Evolutionary conservation across 2,329 filamentous ascomycete species (phyloP).

Genomic region (Pseudogymnoascus sp.): DNA sequence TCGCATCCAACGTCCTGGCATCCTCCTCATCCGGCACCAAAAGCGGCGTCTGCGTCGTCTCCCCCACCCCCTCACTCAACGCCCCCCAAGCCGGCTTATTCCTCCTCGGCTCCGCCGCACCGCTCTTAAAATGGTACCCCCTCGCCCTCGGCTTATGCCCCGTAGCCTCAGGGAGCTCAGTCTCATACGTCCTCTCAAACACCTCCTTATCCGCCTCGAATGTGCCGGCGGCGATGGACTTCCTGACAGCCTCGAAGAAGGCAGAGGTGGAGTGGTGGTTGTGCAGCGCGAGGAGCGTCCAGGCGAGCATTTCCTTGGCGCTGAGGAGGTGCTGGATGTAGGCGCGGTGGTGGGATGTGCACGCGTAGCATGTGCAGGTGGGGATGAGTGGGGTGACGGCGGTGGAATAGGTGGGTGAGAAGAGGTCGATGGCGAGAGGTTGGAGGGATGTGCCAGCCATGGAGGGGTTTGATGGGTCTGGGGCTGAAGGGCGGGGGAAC

Average conservation of each 20-base stretch:
- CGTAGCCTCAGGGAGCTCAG: conserved; percentile 61
- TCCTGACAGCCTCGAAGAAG: conserved; percentile 67
- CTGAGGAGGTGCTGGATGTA: conserved; percentile 80
- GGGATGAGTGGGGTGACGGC: conserved; percentile 53
- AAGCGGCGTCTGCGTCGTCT: conserved; percentile 35
- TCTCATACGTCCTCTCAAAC: conserved; percentile 53
- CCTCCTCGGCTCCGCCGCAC: conserved; percentile 50
- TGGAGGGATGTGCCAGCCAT: conserved; percentile 18
- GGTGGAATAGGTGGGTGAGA: conserved; percentile 51
- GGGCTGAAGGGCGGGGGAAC: conserved; percentile 46
- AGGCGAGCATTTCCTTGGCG: conserved; percentile 94
- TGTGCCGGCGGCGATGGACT: conserved; percentile 45
- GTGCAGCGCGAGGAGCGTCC: conserved; percentile 86
- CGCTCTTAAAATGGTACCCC: conserved; percentile 74
- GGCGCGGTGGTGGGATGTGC: conserved; percentile 72
- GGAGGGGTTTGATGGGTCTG: neutral
- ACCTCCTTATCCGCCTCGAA: conserved; percentile 47
- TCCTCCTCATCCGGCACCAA: conserved; percentile 42
- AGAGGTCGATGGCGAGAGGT: conserved; percentile 72
- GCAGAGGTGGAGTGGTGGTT: conserved; percentile 65
- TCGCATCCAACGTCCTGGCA: conserved; percentile 42
- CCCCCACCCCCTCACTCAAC: conserved; percentile 29
- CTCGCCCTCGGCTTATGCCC: conserved; percentile 71
- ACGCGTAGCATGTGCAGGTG: conserved; percentile 73
- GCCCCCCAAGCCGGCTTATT: conserved; percentile 61